Evolutionary conservation across 1,284 basidiomycete species (phyloP).

Genomic region (Hemileia vastatrix): DNA sequence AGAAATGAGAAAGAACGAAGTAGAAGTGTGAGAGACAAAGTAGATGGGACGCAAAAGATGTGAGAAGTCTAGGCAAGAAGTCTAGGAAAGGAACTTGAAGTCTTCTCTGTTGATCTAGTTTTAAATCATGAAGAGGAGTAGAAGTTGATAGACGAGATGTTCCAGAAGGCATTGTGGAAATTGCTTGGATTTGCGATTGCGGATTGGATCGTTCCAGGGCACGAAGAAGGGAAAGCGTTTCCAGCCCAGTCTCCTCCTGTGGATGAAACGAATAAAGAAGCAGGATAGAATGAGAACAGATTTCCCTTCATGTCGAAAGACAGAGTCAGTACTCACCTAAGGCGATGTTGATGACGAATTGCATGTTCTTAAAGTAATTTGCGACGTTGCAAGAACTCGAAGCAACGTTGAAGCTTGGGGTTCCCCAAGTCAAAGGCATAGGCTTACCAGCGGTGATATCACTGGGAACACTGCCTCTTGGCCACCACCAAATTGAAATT

Average conservation of each 20-base stretch:
- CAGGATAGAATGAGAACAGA: background rate
- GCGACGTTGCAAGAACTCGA: conserved; percentile 56
- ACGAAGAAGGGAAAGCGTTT: conserved; percentile 56
- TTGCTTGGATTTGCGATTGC: conserved; percentile 57
- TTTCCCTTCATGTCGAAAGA: too few relatives aligned
- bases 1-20: too few relatives aligned
- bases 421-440: conserved; percentile 62
- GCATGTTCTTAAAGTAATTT: conserved; percentile 60
- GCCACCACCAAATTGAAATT: conserved; percentile 71
- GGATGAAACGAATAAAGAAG: conserved; percentile 32
- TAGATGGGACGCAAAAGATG: too few relatives aligned
- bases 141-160: conserved; percentile 29
- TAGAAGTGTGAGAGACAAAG: too few relatives aligned
- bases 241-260: conserved; percentile 79
- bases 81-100: too few relatives aligned
- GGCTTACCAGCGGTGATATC: conserved; percentile 64
- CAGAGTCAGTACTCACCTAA: conserved; percentile 38
- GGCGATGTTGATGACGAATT: conserved; percentile 58
- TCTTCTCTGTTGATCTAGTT: too few relatives aligned
- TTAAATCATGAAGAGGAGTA: too few relatives aligned
- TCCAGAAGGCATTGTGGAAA: conserved; percentile 46
- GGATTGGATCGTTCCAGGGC: conserved; percentile 59
- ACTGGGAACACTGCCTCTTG: conserved; percentile 58
- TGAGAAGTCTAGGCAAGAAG: too few relatives aligned
- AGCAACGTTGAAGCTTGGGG: conserved; percentile 60